phyloP scores from a whole-genome alignment of 371 early-diverging fungal species.

The Apophysomyces elegans region DNA sequence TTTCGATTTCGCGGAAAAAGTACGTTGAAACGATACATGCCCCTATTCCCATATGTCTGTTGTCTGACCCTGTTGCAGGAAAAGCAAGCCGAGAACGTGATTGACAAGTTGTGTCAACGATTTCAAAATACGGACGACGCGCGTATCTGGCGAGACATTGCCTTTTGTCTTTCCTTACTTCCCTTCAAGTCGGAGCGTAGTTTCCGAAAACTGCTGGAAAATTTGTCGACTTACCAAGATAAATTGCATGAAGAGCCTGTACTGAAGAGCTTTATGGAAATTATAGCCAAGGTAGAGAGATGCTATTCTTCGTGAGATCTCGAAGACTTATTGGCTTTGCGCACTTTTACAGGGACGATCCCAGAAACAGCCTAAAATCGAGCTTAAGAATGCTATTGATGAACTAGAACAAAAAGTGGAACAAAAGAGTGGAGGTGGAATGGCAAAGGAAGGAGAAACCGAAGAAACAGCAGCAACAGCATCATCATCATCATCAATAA shows the following conservation, averaged over 20 bases:
- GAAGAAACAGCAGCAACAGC: no score
- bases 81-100: conserved; percentile 90
- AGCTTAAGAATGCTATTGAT: conserved; percentile 76
- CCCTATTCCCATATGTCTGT: not conserved
- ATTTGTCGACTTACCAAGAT: conserved; percentile 82
- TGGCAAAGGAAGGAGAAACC: conserved; percentile 17
- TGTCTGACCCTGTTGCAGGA: conserved; percentile 60
- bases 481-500: no score
- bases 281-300: conserved; percentile 74
- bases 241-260: conserved; percentile 85
- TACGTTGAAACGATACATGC: conserved; percentile 12
- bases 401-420: conserved; percentile 75
- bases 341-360: conserved; percentile 52
- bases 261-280: conserved; percentile 83
- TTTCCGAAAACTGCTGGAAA: conserved; percentile 81
- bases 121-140: conserved; percentile 77
- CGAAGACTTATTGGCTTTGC: not conserved
- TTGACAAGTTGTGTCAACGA: conserved; percentile 93
- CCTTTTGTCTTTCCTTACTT: conserved; percentile 87
- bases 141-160: conserved; percentile 91
- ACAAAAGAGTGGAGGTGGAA: conserved; percentile 36
- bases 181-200: conserved; percentile 86
- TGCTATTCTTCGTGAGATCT: not conserved
- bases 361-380: conserved; percentile 71
- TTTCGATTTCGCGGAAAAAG: conserved; percentile 91